These are phyloP conservation scores for Sicyos baderoa DNA, from an alignment of 306 rosid genomes.

Conservation along the genomic window DNA sequence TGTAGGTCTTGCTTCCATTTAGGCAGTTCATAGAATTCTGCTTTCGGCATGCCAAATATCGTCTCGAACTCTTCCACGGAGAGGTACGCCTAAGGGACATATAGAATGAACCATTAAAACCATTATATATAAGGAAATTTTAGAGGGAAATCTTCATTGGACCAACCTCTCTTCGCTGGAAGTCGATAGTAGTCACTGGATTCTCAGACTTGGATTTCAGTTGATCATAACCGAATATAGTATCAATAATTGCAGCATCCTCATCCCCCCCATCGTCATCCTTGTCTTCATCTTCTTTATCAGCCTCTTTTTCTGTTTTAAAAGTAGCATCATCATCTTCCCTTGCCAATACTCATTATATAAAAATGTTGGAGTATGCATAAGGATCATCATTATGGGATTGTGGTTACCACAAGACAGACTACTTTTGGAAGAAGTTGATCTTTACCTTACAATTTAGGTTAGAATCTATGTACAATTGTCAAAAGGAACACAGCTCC, in stretches of 20 bases:
- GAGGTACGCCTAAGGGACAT: slow-evolving; percentile 57
- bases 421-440: too few relatives aligned
- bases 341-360: slow-evolving; percentile 20
- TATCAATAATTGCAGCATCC: slow-evolving; percentile 35
- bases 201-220: slow-evolving; percentile 68
- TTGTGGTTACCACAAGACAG: too few relatives aligned
- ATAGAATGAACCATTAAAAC: background rate
- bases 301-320: too few relatives aligned
- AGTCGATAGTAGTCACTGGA: slow-evolving; percentile 76
- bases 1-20: slow-evolving; percentile 98
- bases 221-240: slow-evolving; percentile 69
- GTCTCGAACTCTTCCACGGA: slow-evolving; percentile 64
- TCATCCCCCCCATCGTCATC: slow-evolving; percentile 37
- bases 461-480: too few relatives aligned
- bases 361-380: too few relatives aligned
- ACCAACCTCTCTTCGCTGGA: slow-evolving; percentile 82
- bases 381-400: too few relatives aligned
- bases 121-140: background rate
- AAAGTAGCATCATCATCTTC: slow-evolving; percentile 37
- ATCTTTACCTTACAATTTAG: too few relatives aligned
- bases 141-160: background rate
- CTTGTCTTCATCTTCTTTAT: slow-evolving; percentile 33
- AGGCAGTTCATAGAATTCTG: slow-evolving; percentile 69
- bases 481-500: too few relatives aligned
- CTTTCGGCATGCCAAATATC: slow-evolving; percentile 59